Percentiles rank a stretch among this genome's conserved stretches.
Conservation (phyloP, 129 eudicot genomes). For the Artemisia annua region DNA sequence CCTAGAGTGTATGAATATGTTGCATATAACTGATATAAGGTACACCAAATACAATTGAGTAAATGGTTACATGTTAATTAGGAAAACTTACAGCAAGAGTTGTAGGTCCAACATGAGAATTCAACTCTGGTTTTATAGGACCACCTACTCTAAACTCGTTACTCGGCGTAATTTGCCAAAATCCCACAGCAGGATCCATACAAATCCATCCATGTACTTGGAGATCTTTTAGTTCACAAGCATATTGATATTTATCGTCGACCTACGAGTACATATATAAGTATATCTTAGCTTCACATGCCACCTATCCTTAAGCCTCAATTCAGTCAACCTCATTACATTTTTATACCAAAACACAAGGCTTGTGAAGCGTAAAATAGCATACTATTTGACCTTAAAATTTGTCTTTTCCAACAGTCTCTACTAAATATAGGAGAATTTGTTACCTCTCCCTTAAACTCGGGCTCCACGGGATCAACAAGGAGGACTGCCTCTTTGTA, state of each 20-base stretch:
- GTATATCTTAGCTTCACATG: background rate
- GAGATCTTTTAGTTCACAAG: constrained; percentile 38
- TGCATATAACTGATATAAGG: background rate
- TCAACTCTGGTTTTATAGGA: constrained; percentile 75
- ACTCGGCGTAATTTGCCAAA: constrained; percentile 53
- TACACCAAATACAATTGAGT: background rate
- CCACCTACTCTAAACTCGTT: constrained; percentile 81
- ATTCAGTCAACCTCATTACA: background rate
- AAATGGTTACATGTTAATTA: background rate
- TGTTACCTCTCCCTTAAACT: constrained; percentile 53
- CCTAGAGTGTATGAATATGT: constrained; percentile 30
- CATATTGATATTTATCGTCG: constrained; percentile 71
- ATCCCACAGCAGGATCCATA: constrained; percentile 35
- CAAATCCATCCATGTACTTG: constrained; percentile 43
- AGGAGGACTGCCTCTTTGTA: constrained; percentile 63
- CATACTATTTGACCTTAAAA: background rate
- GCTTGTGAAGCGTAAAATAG: too few species aligned
- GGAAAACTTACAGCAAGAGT: constrained; percentile 78
- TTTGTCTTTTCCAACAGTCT: background rate
- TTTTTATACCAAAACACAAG: background rate
- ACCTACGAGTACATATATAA: constrained; percentile 38
- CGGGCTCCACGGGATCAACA: constrained; percentile 50
- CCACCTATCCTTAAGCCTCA: background rate
- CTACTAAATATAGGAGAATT: background rate
- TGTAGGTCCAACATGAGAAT: constrained; percentile 84